These are phyloP conservation scores for Apiospora kogelbergensis DNA, from an alignment of 2,329 filamentous ascomycete species.

Conservation along the genomic window DNA sequence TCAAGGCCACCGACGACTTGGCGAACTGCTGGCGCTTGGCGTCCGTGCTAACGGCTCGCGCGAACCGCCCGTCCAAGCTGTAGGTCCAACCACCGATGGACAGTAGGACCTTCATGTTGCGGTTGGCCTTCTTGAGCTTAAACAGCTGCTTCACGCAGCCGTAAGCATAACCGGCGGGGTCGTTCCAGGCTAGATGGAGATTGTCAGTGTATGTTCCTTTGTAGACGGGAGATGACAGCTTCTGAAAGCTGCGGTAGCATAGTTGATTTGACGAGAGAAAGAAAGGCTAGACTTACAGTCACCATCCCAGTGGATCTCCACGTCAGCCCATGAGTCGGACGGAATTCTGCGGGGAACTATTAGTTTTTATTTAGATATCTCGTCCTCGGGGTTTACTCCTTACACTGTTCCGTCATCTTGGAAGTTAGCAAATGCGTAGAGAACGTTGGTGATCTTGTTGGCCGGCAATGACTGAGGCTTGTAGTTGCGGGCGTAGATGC, in stretches of 20 bases:
- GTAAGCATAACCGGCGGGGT: slow-evolving; percentile 70
- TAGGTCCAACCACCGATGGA: slow-evolving; percentile 88
- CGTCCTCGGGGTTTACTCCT: slow-evolving; percentile 22
- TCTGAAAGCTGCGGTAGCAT: neutral
- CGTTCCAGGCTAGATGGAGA: slow-evolving; percentile 51
- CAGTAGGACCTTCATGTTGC: slow-evolving; percentile 74
- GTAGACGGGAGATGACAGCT: neutral
- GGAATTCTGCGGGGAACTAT: slow-evolving; percentile 32
- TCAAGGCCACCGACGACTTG: slow-evolving; percentile 62
- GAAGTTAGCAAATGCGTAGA: slow-evolving; percentile 82
- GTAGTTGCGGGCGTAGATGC: slow-evolving; percentile 73
- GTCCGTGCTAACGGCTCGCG: slow-evolving; percentile 62
- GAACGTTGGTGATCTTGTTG: slow-evolving; percentile 71
- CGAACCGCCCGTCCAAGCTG: slow-evolving; percentile 64
- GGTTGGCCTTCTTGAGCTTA: slow-evolving; percentile 73
- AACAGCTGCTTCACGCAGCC: slow-evolving; percentile 80
- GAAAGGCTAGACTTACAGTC: slow-evolving; percentile 51
- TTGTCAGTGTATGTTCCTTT: neutral
- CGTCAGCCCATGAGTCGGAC: slow-evolving; percentile 68
- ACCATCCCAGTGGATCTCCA: slow-evolving; percentile 68
- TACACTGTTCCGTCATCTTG: slow-evolving; percentile 70
- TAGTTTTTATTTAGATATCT: neutral
- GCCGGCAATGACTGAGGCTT: slow-evolving; percentile 69
- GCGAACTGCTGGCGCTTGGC: slow-evolving; percentile 67
- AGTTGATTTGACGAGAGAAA: neutral